Evolutionary conservation across 352 stramenopile genomes (phyloP).

Genomic region (Pythium phragmitis): DNA sequence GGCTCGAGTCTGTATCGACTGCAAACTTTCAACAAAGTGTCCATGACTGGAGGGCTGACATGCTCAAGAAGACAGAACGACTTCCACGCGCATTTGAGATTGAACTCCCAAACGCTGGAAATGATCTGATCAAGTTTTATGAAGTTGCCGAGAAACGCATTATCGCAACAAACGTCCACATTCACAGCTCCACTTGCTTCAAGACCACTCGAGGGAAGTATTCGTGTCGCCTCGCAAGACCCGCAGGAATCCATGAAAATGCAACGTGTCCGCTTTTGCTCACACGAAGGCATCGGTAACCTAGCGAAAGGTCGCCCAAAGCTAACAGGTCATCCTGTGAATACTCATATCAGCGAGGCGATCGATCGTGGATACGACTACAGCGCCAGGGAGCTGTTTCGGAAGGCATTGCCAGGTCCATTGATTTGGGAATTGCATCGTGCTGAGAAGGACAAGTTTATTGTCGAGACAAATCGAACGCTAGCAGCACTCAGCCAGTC

Average conservation of each 20-base stretch:
- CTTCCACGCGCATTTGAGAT: constrained; percentile 1
- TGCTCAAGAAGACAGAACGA: not conserved
- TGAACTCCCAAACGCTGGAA: not conserved
- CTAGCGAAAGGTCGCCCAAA: not conserved
- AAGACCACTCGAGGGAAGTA: constrained; percentile 21
- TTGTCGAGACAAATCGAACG: constrained; percentile 16
- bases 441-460: not conserved
- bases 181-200: constrained; percentile 21
- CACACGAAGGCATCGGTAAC: not conserved
- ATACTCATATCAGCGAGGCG: too few species aligned
- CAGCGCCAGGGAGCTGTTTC: not conserved
- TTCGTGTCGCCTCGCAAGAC: constrained; percentile 22
- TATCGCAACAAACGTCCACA: constrained; percentile 20
- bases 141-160: constrained; percentile 1
- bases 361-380: not conserved
- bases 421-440: constrained; percentile 1
- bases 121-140: too few species aligned
- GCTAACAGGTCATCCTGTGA: too few species aligned
- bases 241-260: constrained; percentile 17
- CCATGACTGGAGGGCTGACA: not conserved
- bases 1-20: constrained; percentile 1
- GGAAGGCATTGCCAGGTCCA: not conserved
- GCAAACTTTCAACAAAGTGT: not conserved
- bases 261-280: constrained; percentile 11
- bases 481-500: not conserved